phyloP scores from a whole-genome alignment of 83 land plant species.

The Isoetes engelmannii region DNA sequence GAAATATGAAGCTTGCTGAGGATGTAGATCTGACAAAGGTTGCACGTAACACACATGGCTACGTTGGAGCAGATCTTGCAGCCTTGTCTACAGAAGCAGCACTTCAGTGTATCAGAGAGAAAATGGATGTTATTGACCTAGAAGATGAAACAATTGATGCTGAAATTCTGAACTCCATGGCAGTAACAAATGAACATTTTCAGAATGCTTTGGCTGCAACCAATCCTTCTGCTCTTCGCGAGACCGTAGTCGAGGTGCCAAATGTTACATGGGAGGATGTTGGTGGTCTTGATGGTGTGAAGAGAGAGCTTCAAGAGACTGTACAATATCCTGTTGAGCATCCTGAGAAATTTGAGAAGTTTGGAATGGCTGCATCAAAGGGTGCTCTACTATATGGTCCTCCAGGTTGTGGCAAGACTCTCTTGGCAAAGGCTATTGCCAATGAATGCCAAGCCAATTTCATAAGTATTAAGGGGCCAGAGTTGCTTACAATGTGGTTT shows the following conservation, averaged over 20 bases:
- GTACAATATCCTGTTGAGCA: slow-evolving; percentile 54
- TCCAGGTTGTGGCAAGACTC: slow-evolving; percentile 25
- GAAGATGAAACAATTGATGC: slow-evolving; percentile 19
- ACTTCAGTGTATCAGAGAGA: slow-evolving; percentile 8
- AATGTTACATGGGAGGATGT: slow-evolving; percentile 64
- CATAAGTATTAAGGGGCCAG: slow-evolving; percentile 18
- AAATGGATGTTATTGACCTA: slow-evolving; percentile 15
- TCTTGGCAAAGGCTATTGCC: slow-evolving; percentile 23
- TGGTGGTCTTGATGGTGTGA: slow-evolving; percentile 65
- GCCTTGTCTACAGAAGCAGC: slow-evolving; percentile 15
- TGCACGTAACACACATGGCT: background rate
- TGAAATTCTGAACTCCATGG: slow-evolving; percentile 17
- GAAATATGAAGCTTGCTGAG: slow-evolving; percentile 8
- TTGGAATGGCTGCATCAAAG: slow-evolving; percentile 20
- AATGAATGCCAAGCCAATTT: slow-evolving; percentile 41
- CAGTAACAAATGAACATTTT: slow-evolving; percentile 13
- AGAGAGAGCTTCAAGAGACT: slow-evolving; percentile 52
- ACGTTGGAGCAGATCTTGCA: slow-evolving; percentile 14
- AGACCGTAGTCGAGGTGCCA: slow-evolving; percentile 66
- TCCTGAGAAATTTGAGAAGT: slow-evolving; percentile 50
- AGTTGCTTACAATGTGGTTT: slow-evolving; percentile 19
- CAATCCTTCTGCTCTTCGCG: slow-evolving; percentile 68
- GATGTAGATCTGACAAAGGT: background rate
- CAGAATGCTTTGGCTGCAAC: slow-evolving; percentile 1
- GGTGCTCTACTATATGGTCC: slow-evolving; percentile 38